Base-by-base conservation (phyloP, 257 asterid genomes). In the Cinchona pubescens region DNA sequence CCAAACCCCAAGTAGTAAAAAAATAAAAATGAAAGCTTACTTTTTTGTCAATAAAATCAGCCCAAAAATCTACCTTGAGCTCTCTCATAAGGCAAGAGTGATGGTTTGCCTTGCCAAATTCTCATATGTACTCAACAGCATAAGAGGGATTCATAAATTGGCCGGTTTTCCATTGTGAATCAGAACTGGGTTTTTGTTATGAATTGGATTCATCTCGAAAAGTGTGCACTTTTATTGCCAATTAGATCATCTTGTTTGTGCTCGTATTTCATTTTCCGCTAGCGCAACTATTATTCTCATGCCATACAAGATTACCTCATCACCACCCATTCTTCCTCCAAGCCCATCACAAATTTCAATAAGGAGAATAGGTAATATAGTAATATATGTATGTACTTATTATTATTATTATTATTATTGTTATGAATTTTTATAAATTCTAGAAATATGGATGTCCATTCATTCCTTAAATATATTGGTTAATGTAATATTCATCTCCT, bases 1-100 rank as follows among this genome's bases (percentile, higher is more conserved):
- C n/a, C n/a, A n/a, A n/a, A n/a, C n/a, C n/a, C n/a, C n/a, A n/a
- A n/a, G n/a, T n/a, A n/a, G n/a, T 0, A 18, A 49, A 49, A 49
- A 3, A 18, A 49, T 15, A 18, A 18, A 21, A 51, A 51, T 51
- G 25, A n/a, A n/a, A n/a, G 42, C 3, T 63, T 63, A 78, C 85
- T 77, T 80, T 82, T 7, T 69, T 83, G 81, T 80, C 82, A 27
- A 79, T 61, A 45, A 21, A 83, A 45, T 83, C 83, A 65, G 82
- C 81, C 88, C 83, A 82, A 84, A 67, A 84, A 84, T 69, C 78
- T 78, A 34, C 81, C 80, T 35, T 74, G 79, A 59, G 88, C 80
- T 82, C 71, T 82, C 21, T 76, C 34, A 14, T 70, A 71, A 61
- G 84, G 86, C 72, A 82, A 38, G 66, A 83, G 51, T 19, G 78